Percentiles rank a stretch among this genome's conserved stretches.
phyloP scores from a whole-genome alignment of 2,329 filamentous ascomycete species.

The Pochonia chlamydosporia region DNA sequence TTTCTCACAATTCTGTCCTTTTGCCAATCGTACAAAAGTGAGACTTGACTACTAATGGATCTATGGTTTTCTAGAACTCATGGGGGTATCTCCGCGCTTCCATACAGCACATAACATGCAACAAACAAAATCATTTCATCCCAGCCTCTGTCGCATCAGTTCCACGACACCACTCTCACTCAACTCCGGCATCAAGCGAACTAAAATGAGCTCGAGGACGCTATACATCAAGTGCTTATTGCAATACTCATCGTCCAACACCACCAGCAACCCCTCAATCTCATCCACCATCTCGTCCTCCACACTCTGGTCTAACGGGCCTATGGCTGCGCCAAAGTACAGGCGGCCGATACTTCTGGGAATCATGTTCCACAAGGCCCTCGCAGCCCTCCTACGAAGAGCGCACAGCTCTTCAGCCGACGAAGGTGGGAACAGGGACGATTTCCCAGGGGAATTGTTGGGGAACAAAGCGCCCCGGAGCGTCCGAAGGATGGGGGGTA shows the following conservation, averaged over 20 bases:
- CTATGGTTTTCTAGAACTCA: not conserved
- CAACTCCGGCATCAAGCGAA: conserved; percentile 79
- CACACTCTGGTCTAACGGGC: conserved; percentile 22
- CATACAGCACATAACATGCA: not conserved
- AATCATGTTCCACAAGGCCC: conserved; percentile 45
- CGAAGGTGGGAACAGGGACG: conserved; percentile 54
- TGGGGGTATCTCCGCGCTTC: not conserved
- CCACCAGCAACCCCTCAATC: conserved; percentile 62
- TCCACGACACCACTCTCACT: conserved; percentile 64
- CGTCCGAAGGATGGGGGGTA: conserved; percentile 63
- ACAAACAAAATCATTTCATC: conserved; percentile 11
- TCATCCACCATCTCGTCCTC: conserved; percentile 42
- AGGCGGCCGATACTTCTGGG: conserved; percentile 41
- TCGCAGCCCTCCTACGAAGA: conserved; percentile 63
- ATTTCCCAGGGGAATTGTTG: conserved; percentile 67
- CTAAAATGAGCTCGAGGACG: conserved; percentile 74
- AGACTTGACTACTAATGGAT: not conserved
- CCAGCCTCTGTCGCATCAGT: conserved; percentile 67
- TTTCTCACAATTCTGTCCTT: not conserved
- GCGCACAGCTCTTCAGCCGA: conserved; percentile 53
- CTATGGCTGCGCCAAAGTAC: conserved; percentile 38
- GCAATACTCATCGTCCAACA: conserved; percentile 77
- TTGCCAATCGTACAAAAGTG: not conserved
- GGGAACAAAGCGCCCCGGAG: conserved; percentile 80
- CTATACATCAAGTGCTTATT: conserved; percentile 89